Evolutionary conservation across 768 basidiomycete species (phyloP).

Genomic region (Mycena pura): DNA sequence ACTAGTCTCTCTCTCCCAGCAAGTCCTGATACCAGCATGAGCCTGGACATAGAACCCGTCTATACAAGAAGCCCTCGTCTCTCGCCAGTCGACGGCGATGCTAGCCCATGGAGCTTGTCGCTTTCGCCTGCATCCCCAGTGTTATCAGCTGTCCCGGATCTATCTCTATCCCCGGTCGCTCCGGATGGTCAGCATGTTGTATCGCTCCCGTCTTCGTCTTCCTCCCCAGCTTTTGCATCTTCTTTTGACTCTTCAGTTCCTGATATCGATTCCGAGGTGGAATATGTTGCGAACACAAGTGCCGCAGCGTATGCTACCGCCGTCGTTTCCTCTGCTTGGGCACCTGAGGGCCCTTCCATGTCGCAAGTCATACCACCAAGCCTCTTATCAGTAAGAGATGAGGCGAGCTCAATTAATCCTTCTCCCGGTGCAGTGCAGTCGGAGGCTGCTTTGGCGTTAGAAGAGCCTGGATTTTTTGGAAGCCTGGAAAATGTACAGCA

Average conservation of each 20-base stretch:
- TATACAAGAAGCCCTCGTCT: constrained; percentile 22
- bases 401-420: background rate
- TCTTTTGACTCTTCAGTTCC: constrained; percentile 30
- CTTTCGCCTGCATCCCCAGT: constrained; percentile 23
- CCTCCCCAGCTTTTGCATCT: constrained; percentile 25
- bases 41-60: constrained; percentile 13
- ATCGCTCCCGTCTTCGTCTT: constrained; percentile 27
- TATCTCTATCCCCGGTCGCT: constrained; percentile 14
- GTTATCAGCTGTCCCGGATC: constrained; percentile 16
- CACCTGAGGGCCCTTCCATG: constrained; percentile 26
- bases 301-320: constrained; percentile 43
- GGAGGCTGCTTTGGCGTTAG: background rate
- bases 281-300: constrained; percentile 27
- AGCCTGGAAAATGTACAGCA: constrained; percentile 1
- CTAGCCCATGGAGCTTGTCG: constrained; percentile 24
- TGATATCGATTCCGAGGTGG: constrained; percentile 4
- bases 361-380: constrained; percentile 12
- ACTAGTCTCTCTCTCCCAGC: constrained; percentile 39
- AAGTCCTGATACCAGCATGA: constrained; percentile 28
- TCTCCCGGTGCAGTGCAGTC: background rate
- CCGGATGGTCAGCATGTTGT: constrained; percentile 18
- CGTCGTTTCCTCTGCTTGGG: constrained; percentile 43
- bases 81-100: constrained; percentile 18
- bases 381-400: constrained; percentile 1
- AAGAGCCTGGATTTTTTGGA: constrained; percentile 1